Conservation (phyloP, 1,139 yeast genomes). For the Wickerhamiella infanticola region DNA sequence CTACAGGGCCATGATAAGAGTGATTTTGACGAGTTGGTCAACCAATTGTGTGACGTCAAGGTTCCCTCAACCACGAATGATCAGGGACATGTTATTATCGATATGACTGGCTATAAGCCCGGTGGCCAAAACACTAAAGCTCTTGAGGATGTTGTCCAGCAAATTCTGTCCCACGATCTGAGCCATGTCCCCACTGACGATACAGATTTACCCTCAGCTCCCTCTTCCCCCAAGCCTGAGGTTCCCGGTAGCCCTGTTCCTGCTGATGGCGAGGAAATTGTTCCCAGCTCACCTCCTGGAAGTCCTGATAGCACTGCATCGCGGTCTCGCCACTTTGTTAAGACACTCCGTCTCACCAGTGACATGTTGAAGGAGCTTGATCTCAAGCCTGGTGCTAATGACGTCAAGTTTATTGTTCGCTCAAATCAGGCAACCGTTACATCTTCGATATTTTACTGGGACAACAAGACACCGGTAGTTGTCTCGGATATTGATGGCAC, state of each 20-base stretch:
- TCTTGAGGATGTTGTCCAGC: slow-evolving; percentile 45
- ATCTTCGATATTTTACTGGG: slow-evolving; percentile 75
- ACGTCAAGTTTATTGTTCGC: slow-evolving; percentile 60
- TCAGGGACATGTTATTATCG: slow-evolving; percentile 81
- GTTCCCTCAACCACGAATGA: slow-evolving; percentile 82
- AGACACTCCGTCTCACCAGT: slow-evolving; percentile 79
- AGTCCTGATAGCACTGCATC: not conserved
- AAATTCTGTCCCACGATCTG: slow-evolving; percentile 55
- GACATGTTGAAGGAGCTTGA: slow-evolving; percentile 69
- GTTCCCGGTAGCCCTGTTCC: not conserved
- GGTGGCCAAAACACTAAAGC: slow-evolving; percentile 41
- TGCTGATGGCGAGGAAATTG: not conserved
- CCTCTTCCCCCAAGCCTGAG: not conserved
- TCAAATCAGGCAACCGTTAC: slow-evolving; percentile 57
- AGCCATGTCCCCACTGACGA: slow-evolving; percentile 28
- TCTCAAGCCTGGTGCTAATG: slow-evolving; percentile 66
- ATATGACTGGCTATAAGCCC: slow-evolving; percentile 93
- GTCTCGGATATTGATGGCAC: slow-evolving; percentile 98
- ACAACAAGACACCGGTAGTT: slow-evolving; percentile 70
- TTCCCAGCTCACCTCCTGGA: not conserved
- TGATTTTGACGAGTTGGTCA: slow-evolving; percentile 43
- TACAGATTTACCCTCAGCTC: not conserved
- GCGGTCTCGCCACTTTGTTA: slow-evolving; percentile 35
- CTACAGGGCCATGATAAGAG: not conserved
- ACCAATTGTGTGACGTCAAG: slow-evolving; percentile 48